phyloP scores from a whole-genome alignment of 2,329 filamentous ascomycete genomes.

The Phialemoniopsis sp. region DNA sequence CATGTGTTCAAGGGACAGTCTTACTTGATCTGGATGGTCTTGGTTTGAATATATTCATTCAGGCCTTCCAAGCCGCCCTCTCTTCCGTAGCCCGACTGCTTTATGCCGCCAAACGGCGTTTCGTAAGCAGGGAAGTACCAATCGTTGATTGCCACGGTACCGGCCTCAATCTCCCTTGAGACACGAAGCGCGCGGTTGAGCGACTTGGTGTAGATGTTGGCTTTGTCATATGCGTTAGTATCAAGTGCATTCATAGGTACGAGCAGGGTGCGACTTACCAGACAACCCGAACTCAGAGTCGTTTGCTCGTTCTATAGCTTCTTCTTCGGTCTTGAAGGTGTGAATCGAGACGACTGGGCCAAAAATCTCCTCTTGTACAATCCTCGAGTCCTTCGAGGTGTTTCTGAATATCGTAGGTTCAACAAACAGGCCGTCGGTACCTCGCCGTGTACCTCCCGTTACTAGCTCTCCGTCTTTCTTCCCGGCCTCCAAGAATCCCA shows the following conservation, averaged over 20 bases:
- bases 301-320: constrained; percentile 44
- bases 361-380: constrained; percentile 51
- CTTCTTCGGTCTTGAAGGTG: constrained; percentile 46
- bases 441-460: constrained; percentile 37
- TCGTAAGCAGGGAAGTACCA: constrained; percentile 1
- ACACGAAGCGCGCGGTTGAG: constrained; percentile 1
- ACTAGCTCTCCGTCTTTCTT: constrained; percentile 55
- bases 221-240: too few relatives aligned
- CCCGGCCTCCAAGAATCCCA: constrained; percentile 58
- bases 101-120: constrained; percentile 14
- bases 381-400: constrained; percentile 10
- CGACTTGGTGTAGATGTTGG: not conserved
- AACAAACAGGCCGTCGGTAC: constrained; percentile 10
- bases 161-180: constrained; percentile 1
- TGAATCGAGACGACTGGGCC: constrained; percentile 52
- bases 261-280: too few relatives aligned
- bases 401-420: constrained; percentile 12
- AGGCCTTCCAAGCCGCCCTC: constrained; percentile 11
- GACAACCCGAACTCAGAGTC: constrained; percentile 52
- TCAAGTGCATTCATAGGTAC: too few relatives aligned
- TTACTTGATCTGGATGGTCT: constrained; percentile 1
- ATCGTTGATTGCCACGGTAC: constrained; percentile 1
- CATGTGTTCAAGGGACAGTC: not conserved
- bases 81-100: constrained; percentile 13
- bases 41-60: constrained; percentile 1